Conservation (phyloP, 495 filamentous ascomycete genomes). For the Talaromyces proteolyticus region DNA sequence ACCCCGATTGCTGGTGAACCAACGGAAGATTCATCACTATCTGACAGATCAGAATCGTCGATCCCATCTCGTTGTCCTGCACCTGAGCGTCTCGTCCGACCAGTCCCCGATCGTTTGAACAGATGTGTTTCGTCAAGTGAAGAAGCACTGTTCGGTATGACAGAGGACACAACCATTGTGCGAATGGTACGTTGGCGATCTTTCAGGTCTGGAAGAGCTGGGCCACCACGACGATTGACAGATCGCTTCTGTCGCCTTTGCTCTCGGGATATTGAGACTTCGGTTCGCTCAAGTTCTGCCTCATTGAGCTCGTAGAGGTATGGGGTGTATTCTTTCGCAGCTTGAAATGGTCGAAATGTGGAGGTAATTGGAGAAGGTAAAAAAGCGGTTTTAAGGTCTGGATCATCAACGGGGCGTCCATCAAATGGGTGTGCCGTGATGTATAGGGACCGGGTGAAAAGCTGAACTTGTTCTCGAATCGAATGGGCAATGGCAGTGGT, state of each 20-base stretch:
- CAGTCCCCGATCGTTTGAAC: slow-evolving; percentile 66
- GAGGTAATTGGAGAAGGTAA: slow-evolving; percentile 76
- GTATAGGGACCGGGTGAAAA: slow-evolving; percentile 91
- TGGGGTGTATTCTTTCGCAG: slow-evolving; percentile 87
- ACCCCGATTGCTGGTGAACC: slow-evolving; percentile 74
- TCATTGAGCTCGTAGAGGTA: slow-evolving; percentile 93
- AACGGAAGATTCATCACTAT: slow-evolving; percentile 79
- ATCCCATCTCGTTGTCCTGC: slow-evolving; percentile 53
- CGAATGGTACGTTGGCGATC: slow-evolving; percentile 89
- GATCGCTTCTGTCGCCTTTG: slow-evolving; percentile 92
- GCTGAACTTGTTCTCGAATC: slow-evolving; percentile 90
- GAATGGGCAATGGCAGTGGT: slow-evolving; percentile 96
- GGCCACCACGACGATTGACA: slow-evolving; percentile 87
- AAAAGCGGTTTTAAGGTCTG: slow-evolving; percentile 79
- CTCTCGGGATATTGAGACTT: slow-evolving; percentile 88
- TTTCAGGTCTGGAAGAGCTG: slow-evolving; percentile 92
- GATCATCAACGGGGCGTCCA: slow-evolving; percentile 85
- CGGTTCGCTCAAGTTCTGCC: slow-evolving; percentile 80
- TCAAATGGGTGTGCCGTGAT: slow-evolving; percentile 92
- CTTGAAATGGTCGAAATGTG: slow-evolving; percentile 81
- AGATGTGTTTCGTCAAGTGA: slow-evolving; percentile 79
- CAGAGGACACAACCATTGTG: slow-evolving; percentile 82
- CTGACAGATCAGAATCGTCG: slow-evolving; percentile 82
- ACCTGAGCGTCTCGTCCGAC: slow-evolving; percentile 34
- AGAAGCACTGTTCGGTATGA: slow-evolving; percentile 78